Conservation (phyloP, 345 rosid species). For the Acer negundo region DNA sequence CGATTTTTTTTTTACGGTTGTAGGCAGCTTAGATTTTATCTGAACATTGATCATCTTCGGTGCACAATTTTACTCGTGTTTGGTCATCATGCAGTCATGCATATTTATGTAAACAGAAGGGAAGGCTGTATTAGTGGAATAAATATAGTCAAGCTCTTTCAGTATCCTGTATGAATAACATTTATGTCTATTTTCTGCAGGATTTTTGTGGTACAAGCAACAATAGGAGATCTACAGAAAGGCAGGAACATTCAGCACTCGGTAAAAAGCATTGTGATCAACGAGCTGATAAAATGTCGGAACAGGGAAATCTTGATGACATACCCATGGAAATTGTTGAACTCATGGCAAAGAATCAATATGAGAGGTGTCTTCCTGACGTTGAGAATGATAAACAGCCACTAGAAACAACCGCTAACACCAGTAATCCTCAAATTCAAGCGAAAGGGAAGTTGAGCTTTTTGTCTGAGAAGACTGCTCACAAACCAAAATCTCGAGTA, state of each 20-base stretch:
- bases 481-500: conserved; percentile 38
- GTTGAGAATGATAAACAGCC: conserved; percentile 45
- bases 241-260: conserved; percentile 34
- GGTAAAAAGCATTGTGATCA: conserved; percentile 36
- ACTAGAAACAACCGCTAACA: conserved; percentile 33
- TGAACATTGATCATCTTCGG: background rate
- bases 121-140: background rate
- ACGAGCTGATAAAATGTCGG: conserved; percentile 45
- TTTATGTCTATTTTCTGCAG: conserved; percentile 43
- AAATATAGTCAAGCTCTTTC: conserved; percentile 14
- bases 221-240: conserved; percentile 45
- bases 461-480: conserved; percentile 43
- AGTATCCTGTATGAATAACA: conserved; percentile 13
- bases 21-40: background rate
- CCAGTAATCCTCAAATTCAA: conserved; percentile 35
- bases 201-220: conserved; percentile 46
- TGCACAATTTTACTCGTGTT: background rate
- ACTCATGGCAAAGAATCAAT: conserved; percentile 89
- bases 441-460: conserved; percentile 39
- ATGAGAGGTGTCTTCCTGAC: conserved; percentile 83
- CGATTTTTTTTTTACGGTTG: background rate
- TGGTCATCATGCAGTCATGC: background rate
- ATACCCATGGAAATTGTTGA: conserved; percentile 95
- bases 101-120: background rate
- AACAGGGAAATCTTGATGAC: conserved; percentile 67